Conservation (phyloP, 2,329 filamentous ascomycete species). For the Colletotrichum chrysophilum region DNA sequence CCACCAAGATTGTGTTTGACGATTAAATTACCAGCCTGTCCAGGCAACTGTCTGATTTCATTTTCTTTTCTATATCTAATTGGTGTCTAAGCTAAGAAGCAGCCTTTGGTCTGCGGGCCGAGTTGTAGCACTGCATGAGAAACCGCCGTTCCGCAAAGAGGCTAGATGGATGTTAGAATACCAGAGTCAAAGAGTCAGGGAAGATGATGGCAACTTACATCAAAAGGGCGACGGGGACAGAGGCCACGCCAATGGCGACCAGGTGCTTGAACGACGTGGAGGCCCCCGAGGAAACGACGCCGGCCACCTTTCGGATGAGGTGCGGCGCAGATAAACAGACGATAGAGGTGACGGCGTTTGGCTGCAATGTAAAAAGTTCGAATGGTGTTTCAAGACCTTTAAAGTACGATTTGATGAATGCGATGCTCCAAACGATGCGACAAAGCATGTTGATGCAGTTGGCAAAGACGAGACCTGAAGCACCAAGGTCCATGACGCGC, state of each 20-base stretch:
- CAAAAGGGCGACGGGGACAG: slow-evolving; percentile 55
- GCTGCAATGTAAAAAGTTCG: slow-evolving; percentile 44
- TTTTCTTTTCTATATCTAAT: neutral
- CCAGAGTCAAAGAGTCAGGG: neutral
- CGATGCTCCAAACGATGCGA: slow-evolving; percentile 79
- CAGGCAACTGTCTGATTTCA: neutral
- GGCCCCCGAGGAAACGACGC: neutral
- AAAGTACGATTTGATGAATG: slow-evolving; percentile 75
- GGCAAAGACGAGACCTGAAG: slow-evolving; percentile 80
- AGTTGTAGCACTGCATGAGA: slow-evolving; percentile 54
- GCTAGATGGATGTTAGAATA: slow-evolving; percentile 37
- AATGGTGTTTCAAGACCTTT: slow-evolving; percentile 46
- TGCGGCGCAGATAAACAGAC: slow-evolving; percentile 49
- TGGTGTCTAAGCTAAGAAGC: neutral
- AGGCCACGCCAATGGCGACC: slow-evolving; percentile 53
- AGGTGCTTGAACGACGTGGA: slow-evolving; percentile 37
- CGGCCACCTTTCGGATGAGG: slow-evolving; percentile 36
- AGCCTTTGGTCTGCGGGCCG: slow-evolving; percentile 37
- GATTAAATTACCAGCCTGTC: slow-evolving; percentile 9
- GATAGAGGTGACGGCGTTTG: slow-evolving; percentile 46
- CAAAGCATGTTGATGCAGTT: slow-evolving; percentile 91
- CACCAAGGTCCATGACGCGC: slow-evolving; percentile 71
- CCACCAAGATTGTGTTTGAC: slow-evolving; percentile 94
- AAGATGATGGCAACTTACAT: slow-evolving; percentile 58
- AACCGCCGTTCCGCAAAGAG: slow-evolving; percentile 59